Percentiles rank a stretch among this genome's conserved stretches.
phyloP scores from a whole-genome alignment of 2,329 filamentous ascomycete genomes.

The Botrytis aclada region DNA sequence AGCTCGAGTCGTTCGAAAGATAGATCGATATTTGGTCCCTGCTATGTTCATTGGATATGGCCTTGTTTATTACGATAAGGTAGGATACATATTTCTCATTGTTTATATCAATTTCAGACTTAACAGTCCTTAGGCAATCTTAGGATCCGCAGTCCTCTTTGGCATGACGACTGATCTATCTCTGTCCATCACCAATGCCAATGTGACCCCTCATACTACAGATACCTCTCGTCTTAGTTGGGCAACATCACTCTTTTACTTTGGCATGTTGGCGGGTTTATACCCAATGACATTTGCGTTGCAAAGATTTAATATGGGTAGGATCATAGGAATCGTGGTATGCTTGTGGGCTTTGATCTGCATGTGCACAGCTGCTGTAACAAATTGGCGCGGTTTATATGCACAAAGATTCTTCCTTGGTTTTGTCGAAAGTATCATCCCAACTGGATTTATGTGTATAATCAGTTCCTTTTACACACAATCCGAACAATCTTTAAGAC shows the following conservation, averaged over 20 bases:
- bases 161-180: conserved; percentile 70
- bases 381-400: conserved; percentile 60
- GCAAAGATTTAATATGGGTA: conserved; percentile 64
- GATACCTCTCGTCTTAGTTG: conserved; percentile 69
- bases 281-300: conserved; percentile 71
- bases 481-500: conserved; percentile 59
- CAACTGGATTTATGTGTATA: conserved; percentile 64
- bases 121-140: conserved; percentile 54
- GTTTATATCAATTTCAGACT: neutral
- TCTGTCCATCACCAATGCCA: conserved; percentile 53
- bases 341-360: conserved; percentile 65
- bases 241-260: conserved; percentile 79
- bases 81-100: conserved; percentile 30
- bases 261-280: conserved; percentile 71
- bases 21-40: conserved; percentile 65
- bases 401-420: conserved; percentile 63
- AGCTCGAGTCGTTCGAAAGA: conserved; percentile 60
- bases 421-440: conserved; percentile 62
- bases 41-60: conserved; percentile 65
- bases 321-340: conserved; percentile 60
- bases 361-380: conserved; percentile 66
- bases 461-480: conserved; percentile 63
- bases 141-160: conserved; percentile 70
- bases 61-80: conserved; percentile 69
- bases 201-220: conserved; percentile 50